Evolutionary conservation across 148 eudicot genomes (phyloP).

Genomic region (Vaccinium macrocarpon): DNA sequence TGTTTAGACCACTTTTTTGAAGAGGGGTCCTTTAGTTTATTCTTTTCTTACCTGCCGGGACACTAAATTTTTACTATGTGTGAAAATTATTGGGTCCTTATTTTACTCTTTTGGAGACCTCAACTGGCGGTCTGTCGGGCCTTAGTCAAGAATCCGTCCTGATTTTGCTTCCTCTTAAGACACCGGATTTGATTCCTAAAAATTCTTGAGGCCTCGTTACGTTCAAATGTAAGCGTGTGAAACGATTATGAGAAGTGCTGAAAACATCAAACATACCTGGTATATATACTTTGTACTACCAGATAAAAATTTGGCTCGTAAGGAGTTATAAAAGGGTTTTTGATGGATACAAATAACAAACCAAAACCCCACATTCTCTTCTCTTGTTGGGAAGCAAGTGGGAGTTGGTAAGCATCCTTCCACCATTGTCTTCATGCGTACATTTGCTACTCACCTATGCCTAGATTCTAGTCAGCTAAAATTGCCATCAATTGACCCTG

Average conservation of each 20-base stretch:
- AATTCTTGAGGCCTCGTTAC: neutral
- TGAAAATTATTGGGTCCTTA: too few relatives aligned
- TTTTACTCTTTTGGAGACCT: neutral
- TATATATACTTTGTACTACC: neutral
- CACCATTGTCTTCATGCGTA: constrained; percentile 21
- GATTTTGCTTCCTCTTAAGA: neutral
- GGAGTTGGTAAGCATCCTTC: constrained; percentile 63
- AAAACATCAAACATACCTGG: neutral
- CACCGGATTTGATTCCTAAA: too few relatives aligned
- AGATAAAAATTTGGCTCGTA: neutral
- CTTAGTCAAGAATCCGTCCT: neutral
- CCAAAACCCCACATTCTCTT: constrained; percentile 26
- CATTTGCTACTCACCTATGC: neutral
- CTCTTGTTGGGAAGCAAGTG: constrained; percentile 57
- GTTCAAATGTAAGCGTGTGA: neutral
- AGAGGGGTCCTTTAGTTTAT: too few relatives aligned
- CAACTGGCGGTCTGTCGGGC: neutral
- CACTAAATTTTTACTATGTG: neutral
- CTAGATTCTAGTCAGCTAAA: constrained; percentile 14
- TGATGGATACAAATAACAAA: constrained; percentile 2
- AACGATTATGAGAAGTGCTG: neutral
- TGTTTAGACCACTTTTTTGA: too few relatives aligned
- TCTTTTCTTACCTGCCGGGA: neutral
- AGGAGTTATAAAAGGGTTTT: neutral
- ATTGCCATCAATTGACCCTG: neutral